A percentile compares a stretch with the other conserved stretches of the same genome.
These are phyloP conservation scores for Mediolabrus comicus DNA, from an alignment of 108 stramenopile genomes.

Conservation along the genomic window DNA sequence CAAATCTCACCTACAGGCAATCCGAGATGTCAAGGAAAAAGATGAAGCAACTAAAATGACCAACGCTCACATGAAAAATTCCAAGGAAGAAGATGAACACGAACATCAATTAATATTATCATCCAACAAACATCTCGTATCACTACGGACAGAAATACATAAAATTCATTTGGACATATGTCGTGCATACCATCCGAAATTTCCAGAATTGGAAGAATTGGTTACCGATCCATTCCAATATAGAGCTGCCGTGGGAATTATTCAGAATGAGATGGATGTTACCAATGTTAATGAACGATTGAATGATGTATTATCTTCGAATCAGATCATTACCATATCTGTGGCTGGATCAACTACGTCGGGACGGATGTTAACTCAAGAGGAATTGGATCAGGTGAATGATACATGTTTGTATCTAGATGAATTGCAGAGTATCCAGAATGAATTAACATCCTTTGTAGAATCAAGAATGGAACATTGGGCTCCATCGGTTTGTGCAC, in stretches of 20 bases:
- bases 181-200: conserved; percentile 66
- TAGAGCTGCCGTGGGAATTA: conserved; percentile 76
- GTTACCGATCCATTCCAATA: conserved; percentile 85
- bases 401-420: conserved; percentile 59
- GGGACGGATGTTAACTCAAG: conserved; percentile 57
- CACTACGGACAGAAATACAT: conserved; percentile 58
- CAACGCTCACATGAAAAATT: conserved; percentile 1
- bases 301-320: conserved; percentile 66
- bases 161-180: conserved; percentile 57
- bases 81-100: conserved; percentile 57
- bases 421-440: conserved; percentile 48
- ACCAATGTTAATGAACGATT: conserved; percentile 67
- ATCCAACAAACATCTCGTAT: conserved; percentile 63
- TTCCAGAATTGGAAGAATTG: conserved; percentile 94
- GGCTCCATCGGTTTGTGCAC: conserved; percentile 66
- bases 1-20: conserved; percentile 16
- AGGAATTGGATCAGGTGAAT: conserved; percentile 55
- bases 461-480: conserved; percentile 70
- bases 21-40: background rate
- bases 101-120: conserved; percentile 66
- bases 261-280: conserved; percentile 93
- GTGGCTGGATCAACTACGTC: conserved; percentile 89
- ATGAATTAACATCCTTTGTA: conserved; percentile 69
- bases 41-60: conserved; percentile 18
- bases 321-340: conserved; percentile 91